Conservation (phyloP, 2,329 filamentous ascomycete species). For the Cladosporium sp. region DNA sequence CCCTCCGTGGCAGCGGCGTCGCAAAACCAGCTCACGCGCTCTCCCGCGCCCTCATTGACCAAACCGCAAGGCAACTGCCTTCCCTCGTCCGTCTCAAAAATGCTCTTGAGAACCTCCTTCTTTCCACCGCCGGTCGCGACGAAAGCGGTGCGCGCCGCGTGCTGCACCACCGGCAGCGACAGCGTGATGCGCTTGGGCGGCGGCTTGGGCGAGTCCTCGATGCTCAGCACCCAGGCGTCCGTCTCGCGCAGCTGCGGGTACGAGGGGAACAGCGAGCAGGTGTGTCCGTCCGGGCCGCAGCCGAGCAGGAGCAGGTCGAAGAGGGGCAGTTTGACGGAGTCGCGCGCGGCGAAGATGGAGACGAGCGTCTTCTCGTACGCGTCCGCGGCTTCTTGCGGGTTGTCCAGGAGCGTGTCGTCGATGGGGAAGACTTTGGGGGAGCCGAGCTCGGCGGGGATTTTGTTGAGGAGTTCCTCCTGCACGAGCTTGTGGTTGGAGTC, state of each 20-base stretch:
- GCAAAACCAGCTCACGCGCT: conserved; percentile 93
- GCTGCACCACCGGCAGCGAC: conserved; percentile 83
- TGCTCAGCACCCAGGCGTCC: conserved; percentile 86
- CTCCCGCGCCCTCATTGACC: conserved; percentile 78
- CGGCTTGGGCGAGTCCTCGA: conserved; percentile 92
- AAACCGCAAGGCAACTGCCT: conserved; percentile 75
- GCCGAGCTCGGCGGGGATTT: conserved; percentile 67
- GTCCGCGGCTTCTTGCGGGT: conserved; percentile 89
- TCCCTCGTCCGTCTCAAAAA: conserved; percentile 76
- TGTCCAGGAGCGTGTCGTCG: conserved; percentile 63
- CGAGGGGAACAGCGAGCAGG: conserved; percentile 91
- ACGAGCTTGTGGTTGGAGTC: conserved; percentile 93
- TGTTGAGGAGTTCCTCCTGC: conserved; percentile 82
- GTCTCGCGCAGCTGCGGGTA: conserved; percentile 82
- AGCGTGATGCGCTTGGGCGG: conserved; percentile 87
- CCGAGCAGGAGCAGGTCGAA: conserved; percentile 93
- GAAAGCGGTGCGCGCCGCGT: conserved; percentile 83
- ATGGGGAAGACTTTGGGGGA: conserved; percentile 75
- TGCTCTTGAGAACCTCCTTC: conserved; percentile 86
- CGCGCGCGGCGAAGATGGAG: conserved; percentile 79
- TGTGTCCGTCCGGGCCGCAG: conserved; percentile 94
- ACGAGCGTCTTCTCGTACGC: conserved; percentile 89
- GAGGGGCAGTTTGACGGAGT: conserved; percentile 89
- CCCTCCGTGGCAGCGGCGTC: conserved; percentile 82
- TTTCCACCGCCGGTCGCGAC: conserved; percentile 87